A percentile compares a stretch with the other conserved stretches of the same genome.
Evolutionary conservation across 106 monocot genomes (phyloP).

Genomic region (Agapanthus africanus): DNA sequence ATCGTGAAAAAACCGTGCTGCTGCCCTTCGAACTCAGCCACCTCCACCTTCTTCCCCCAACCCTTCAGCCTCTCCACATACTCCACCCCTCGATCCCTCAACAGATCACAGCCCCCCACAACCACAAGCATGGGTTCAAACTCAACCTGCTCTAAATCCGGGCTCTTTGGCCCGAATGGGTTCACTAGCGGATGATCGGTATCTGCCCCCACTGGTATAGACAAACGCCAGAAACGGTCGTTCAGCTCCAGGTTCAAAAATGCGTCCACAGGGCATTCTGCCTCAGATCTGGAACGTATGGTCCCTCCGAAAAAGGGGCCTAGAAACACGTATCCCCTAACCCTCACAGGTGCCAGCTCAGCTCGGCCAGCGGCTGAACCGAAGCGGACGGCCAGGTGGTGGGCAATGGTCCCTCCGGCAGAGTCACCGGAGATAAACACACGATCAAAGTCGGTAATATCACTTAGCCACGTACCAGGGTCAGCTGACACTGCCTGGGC

Average conservation of each 20-base stretch:
- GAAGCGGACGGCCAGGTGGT: constrained; percentile 59
- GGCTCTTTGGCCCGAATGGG: constrained; percentile 34
- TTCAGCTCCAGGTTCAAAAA: constrained; percentile 41
- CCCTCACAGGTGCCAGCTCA: constrained; percentile 30
- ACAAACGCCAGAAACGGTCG: constrained; percentile 61
- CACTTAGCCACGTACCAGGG: constrained; percentile 37
- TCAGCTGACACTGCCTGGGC: constrained; percentile 10
- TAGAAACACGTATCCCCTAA: constrained; percentile 50
- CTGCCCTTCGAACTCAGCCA: constrained; percentile 46
- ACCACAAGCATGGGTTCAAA: constrained; percentile 48
- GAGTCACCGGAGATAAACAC: constrained; percentile 78
- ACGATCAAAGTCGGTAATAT: constrained; percentile 29
- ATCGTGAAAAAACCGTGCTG: constrained; percentile 63
- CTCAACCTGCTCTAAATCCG: constrained; percentile 14
- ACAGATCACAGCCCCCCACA: constrained; percentile 51
- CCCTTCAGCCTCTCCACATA: constrained; percentile 39
- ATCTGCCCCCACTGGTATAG: constrained; percentile 40
- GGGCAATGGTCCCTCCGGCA: constrained; percentile 76
- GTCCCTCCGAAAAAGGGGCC: constrained; percentile 80
- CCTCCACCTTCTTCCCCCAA: constrained; percentile 49
- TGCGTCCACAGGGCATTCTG: constrained; percentile 53
- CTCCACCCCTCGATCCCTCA: constrained; percentile 37
- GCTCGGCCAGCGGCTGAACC: constrained; percentile 13
- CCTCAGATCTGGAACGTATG: constrained; percentile 37
- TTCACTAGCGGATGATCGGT: constrained; percentile 46